Base-by-base conservation (phyloP, 2,329 filamentous ascomycete genomes). In the Trichoderma citrinoviride region DNA sequence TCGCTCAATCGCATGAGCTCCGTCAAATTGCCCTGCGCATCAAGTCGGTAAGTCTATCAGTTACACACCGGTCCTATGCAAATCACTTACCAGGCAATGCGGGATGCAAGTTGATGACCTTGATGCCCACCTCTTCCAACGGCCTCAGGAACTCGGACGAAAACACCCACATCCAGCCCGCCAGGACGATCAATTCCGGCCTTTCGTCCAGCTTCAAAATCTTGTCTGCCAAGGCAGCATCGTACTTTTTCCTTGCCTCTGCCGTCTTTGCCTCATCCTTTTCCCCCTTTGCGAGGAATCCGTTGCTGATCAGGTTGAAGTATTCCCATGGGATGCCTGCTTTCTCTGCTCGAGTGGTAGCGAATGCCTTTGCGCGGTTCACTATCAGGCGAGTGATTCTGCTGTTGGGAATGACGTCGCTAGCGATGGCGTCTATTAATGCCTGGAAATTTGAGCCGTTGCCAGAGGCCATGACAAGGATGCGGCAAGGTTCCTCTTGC, bases 81-180 rank as follows among this genome's bases (percentile, higher is more conserved):
- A 1, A 3, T 19, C 4, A 29, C 57, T 43, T 61, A 61, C 57
- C 33, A 14, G 47, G 47, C 12, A 52, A 23, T 1, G 57, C 46
- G 6, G 52, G 52, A 25, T 96, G 92, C 46, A 96, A 77, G 74
- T 96, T 96, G 72, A 96, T 93, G 50, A 94, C 87, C 25, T 82
- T 84, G 41, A 94, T 81, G 0, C 83, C 83, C 0, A 82, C 85
- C 14, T 76, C 78, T 40, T 85, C 82, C 7, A 96, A 73, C 2
- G 91, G 90, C 8, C 84, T 81, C 54, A 96, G 79, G 74, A 96
- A 95, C 1, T 81, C 79, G 2, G 81, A 80, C 0, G 87, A 88
- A 55, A 96, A 84, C 65, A 96, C 89, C 75, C 95, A 89, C 92
- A 96, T 96, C 84, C 91, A 96, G 2, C 93, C 92, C 3, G 91